phyloP scores from a whole-genome alignment of 805 yeast species.

The Torulaspora quercuum region DNA sequence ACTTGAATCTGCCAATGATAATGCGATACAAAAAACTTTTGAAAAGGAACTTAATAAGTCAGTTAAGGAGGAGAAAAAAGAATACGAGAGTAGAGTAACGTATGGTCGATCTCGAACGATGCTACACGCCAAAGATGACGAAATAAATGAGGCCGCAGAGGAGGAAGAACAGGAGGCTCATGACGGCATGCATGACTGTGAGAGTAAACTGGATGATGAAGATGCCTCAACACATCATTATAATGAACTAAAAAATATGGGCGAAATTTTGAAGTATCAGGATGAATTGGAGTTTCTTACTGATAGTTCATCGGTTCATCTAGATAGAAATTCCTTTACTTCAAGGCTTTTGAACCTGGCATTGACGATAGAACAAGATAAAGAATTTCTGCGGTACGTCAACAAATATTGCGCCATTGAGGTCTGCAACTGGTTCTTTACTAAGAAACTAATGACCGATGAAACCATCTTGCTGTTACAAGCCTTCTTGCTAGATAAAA shows the following conservation, averaged over 20 bases:
- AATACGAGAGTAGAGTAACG: slow-evolving; percentile 5
- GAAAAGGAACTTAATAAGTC: slow-evolving; percentile 10
- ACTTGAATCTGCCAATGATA: slow-evolving; percentile 8
- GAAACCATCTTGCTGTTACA: slow-evolving; percentile 18
- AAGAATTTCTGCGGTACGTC: slow-evolving; percentile 19
- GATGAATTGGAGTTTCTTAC: slow-evolving; percentile 39
- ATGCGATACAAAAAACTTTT: slow-evolving; percentile 10
- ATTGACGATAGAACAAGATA: slow-evolving; percentile 20
- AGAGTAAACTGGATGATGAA: slow-evolving; percentile 1
- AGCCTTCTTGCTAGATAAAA: slow-evolving; percentile 14
- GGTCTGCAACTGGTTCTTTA: slow-evolving; percentile 26
- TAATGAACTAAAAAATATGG: slow-evolving; percentile 34
- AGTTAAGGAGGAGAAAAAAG: slow-evolving; percentile 3
- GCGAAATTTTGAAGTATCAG: slow-evolving; percentile 34
- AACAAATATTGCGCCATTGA: slow-evolving; percentile 20
- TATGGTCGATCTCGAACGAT: slow-evolving; percentile 29
- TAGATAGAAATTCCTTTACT: slow-evolving; percentile 9
- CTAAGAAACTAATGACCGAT: slow-evolving; percentile 3
- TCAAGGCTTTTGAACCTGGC: slow-evolving; percentile 27
- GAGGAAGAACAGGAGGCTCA: slow-evolving; percentile 8
- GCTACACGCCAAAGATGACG: slow-evolving; percentile 15
- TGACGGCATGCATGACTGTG: slow-evolving; percentile 1
- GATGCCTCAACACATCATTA: slow-evolving; percentile 21
- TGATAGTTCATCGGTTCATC: slow-evolving; percentile 14
- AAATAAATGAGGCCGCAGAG: slow-evolving; percentile 14